These are phyloP conservation scores for Westerdykella sp. DNA, from an alignment of 2,329 filamentous ascomycete genomes.

Conservation along the genomic window DNA sequence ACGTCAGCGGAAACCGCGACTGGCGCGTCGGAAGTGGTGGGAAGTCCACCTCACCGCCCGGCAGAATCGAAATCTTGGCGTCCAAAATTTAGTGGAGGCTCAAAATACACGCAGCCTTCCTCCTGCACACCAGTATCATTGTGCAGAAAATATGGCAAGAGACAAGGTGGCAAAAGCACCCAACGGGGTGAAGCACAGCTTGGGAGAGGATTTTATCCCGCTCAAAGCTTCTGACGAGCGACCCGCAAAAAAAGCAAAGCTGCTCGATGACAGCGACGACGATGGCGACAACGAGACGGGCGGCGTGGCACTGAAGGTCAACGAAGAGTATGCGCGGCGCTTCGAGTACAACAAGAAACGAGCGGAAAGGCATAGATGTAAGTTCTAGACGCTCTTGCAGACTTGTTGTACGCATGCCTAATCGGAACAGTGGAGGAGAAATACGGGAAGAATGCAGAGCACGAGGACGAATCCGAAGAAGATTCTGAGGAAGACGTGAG, in stretches of 20 bases:
- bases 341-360: constrained; percentile 98
- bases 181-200: constrained; percentile 20
- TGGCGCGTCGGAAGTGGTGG: neutral
- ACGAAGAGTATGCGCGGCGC: constrained; percentile 78
- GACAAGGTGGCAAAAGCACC: constrained; percentile 20
- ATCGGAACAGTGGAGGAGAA: constrained; percentile 73
- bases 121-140: neutral
- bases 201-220: constrained; percentile 11
- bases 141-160: constrained; percentile 17
- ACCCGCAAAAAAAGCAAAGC: constrained; percentile 31
- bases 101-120: neutral
- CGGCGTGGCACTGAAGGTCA: constrained; percentile 61
- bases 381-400: constrained; percentile 20
- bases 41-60: constrained; percentile 1
- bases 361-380: constrained; percentile 70
- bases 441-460: constrained; percentile 51
- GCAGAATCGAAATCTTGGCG: neutral
- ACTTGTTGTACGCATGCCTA: constrained; percentile 11
- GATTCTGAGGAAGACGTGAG: constrained; percentile 56
- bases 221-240: constrained; percentile 17
- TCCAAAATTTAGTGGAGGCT: neutral
- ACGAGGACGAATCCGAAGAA: constrained; percentile 51
- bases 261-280: constrained; percentile 35
- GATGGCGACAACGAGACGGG: constrained; percentile 22
- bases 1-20: neutral